These are phyloP conservation scores for Camelina hispida DNA, from an alignment of 345 rosid species.

Conservation along the genomic window DNA sequence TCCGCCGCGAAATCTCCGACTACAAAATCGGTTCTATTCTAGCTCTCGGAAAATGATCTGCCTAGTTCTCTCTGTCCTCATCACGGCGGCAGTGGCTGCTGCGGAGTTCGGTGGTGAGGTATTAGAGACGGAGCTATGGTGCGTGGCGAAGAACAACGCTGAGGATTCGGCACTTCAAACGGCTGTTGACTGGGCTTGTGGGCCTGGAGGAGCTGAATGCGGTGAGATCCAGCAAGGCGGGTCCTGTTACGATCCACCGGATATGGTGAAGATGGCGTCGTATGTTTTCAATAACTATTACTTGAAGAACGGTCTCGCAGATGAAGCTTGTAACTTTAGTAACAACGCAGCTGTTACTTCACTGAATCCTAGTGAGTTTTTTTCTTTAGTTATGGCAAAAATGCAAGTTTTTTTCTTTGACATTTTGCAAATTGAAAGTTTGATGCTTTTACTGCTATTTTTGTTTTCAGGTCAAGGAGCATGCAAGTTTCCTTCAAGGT, in stretches of 20 bases:
- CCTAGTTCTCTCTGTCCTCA: constrained; percentile 14
- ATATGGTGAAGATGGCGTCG: constrained; percentile 68
- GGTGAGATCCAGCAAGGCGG: constrained; percentile 69
- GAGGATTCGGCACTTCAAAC: constrained; percentile 67
- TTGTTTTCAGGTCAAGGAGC: constrained; percentile 65
- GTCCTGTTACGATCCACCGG: constrained; percentile 62
- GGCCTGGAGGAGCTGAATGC: constrained; percentile 69
- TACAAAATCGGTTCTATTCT: constrained; percentile 8
- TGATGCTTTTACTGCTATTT: neutral
- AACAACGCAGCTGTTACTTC: constrained; percentile 77
- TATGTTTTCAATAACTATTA: constrained; percentile 80
- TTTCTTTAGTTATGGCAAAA: neutral
- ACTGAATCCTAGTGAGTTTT: constrained; percentile 69
- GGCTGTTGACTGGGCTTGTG: constrained; percentile 88
- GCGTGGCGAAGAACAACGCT: constrained; percentile 92
- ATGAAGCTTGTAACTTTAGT: constrained; percentile 71
- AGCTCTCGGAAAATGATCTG: constrained; percentile 31
- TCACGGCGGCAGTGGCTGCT: neutral
- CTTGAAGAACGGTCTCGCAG: constrained; percentile 69
- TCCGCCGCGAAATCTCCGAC: constrained; percentile 11
- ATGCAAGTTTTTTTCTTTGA: too few species aligned
- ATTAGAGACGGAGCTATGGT: constrained; percentile 67
- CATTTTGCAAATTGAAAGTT: constrained; percentile 4
- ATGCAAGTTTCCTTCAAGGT: constrained; percentile 80
- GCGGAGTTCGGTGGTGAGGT: constrained; percentile 22